Conservation (phyloP, 2,329 filamentous ascomycete genomes). For the Talaromyces marneffei region DNA sequence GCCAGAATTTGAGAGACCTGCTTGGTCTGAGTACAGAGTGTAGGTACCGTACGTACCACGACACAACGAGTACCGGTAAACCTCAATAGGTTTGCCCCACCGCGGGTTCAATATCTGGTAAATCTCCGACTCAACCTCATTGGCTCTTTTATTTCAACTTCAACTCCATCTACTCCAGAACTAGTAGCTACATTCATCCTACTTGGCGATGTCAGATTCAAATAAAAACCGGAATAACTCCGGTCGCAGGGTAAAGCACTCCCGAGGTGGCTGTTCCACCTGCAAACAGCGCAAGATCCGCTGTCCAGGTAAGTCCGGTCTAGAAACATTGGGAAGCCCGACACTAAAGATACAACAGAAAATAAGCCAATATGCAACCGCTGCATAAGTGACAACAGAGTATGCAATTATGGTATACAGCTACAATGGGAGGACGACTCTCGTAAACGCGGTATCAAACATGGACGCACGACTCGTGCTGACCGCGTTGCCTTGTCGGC, state of each 20-base stretch:
- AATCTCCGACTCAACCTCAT: not conserved
- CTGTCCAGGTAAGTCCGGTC: constrained; percentile 12
- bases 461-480: constrained; percentile 14
- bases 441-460: constrained; percentile 15
- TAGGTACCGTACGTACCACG: too few species aligned
- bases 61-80: too few species aligned
- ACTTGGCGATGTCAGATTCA: not conserved
- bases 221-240: constrained; percentile 4
- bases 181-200: not conserved
- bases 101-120: not conserved
- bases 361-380: constrained; percentile 14
- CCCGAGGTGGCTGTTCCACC: constrained; percentile 14
- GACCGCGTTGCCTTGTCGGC: constrained; percentile 10
- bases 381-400: constrained; percentile 12
- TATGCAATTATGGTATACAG: constrained; percentile 12
- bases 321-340: too few species aligned
- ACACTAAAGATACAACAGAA: not conserved
- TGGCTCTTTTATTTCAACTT: not conserved
- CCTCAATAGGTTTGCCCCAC: not conserved
- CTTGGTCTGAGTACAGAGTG: too few species aligned
- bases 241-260: constrained; percentile 16
- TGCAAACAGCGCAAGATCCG: constrained; percentile 17
- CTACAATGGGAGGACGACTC: constrained; percentile 16
- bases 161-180: not conserved
- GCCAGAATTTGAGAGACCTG: not conserved